Base-by-base conservation (phyloP, 2,329 filamentous ascomycete species). In the Diaporthe sp. region DNA sequence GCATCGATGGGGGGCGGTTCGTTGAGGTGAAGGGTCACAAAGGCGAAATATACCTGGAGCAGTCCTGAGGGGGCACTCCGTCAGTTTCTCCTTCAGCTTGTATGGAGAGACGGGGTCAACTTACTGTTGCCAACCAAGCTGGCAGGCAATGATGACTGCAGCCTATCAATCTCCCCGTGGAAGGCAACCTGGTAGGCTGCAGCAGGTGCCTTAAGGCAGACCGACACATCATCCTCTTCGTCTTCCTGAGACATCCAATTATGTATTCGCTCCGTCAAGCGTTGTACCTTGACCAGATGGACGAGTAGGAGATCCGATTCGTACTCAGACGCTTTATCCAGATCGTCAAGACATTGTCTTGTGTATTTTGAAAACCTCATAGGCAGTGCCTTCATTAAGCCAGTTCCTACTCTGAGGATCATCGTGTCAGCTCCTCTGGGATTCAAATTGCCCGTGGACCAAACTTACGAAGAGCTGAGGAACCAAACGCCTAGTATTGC, bases 401-500 rank as follows among this genome's bases (percentile, higher is more conserved):
- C 84, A 2, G 86, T 80, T 0, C 86, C 82, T 39, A 87, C 81
- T 0, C 87, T 88, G n/a, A 2, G 10, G 28, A 8, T n/a, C 74
- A 81, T 19, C 28, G 42, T 73, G 61, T 78, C 61, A 25, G n/a
- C 51, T 4, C 0, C 15, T 2, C 15, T 57, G 8, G 3, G 12
- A 37, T 12, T 49, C 37, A 17, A 39, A 9, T 12, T 65, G 17
- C 3, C 5, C 15, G 8, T 44, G 39, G n/a, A 9, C 12, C 17
- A n/a, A 2, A 82, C 87, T 79, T 82, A 91, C 89, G 86, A 84
- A 13, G 88, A 90, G 19, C 84, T 87, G 42, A 91, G 76, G 75
- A 89, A 91, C 86, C 89, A 91, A 2, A 88, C 86, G 0, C 88
- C 89, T 0, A 89, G 82, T 0, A 90, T 82, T 0, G 86, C 84